Evolutionary conservation across 2,329 filamentous ascomycete species (phyloP).

Genomic region (Bertia moriformis): DNA sequence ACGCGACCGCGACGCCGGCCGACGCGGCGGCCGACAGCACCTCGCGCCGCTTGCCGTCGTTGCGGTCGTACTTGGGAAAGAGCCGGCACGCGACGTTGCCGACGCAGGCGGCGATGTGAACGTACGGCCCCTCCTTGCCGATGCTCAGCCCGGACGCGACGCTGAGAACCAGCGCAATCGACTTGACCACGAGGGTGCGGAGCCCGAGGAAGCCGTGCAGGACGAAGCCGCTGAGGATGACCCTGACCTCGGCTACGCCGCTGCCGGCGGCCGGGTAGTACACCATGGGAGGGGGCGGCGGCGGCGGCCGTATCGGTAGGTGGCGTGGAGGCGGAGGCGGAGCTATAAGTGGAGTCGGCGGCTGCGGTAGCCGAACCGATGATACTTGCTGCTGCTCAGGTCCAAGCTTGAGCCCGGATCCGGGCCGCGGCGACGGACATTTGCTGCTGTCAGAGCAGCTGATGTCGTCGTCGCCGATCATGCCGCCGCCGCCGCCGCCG

Average conservation of each 20-base stretch:
- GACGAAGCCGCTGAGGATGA: conserved; percentile 95
- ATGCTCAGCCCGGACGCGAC: conserved; percentile 86
- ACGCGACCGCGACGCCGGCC: conserved; percentile 83
- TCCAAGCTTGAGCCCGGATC: background rate
- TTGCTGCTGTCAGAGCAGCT: conserved; percentile 15
- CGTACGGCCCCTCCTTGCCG: conserved; percentile 87
- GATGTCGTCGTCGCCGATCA: conserved; percentile 21
- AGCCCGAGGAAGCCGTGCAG: conserved; percentile 87
- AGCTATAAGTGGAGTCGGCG: too few relatives aligned
- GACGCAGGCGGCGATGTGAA: conserved; percentile 92
- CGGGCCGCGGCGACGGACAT: background rate
- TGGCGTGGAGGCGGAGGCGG: too few relatives aligned
- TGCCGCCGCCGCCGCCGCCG: conserved; percentile 12
- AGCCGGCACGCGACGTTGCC: conserved; percentile 89
- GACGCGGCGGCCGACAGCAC: conserved; percentile 86
- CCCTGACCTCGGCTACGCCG: conserved; percentile 91
- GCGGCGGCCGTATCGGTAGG: too few relatives aligned
- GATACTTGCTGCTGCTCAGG: too few relatives aligned
- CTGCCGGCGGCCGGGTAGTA: conserved; percentile 95
- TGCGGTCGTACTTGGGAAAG: conserved; percentile 86
- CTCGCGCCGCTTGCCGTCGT: conserved; percentile 87
- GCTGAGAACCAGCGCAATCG: conserved; percentile 67
- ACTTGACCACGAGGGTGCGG: conserved; percentile 76
- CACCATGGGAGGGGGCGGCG: conserved; percentile 54
- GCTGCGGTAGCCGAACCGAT: too few relatives aligned